Percentiles rank a stretch among this genome's conserved stretches.
These are phyloP conservation scores for Ampelocalamus luodianensis DNA, from an alignment of 176 grass and related monocot species.

Conservation along the genomic window DNA sequence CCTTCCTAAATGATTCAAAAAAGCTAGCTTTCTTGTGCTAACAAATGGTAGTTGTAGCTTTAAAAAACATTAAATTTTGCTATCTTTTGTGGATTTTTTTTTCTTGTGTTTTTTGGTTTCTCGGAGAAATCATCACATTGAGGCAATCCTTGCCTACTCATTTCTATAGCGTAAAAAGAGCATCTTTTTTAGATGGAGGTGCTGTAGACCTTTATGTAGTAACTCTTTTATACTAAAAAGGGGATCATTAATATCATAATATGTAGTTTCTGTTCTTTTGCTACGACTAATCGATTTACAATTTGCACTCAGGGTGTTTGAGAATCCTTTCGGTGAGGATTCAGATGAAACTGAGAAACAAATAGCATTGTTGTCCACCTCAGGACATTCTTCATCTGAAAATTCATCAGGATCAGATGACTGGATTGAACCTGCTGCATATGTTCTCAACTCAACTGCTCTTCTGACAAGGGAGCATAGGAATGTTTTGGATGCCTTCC, in stretches of 20 bases:
- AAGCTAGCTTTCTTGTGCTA: neutral
- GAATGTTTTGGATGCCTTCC: conserved; percentile 85
- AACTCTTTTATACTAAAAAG: neutral
- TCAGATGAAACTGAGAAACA: conserved; percentile 40
- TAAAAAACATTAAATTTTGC: neutral
- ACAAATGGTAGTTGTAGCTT: neutral
- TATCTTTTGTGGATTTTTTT: neutral
- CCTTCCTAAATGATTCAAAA: neutral
- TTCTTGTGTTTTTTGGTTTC: neutral
- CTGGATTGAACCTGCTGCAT: conserved; percentile 84
- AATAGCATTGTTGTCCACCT: conserved; percentile 41
- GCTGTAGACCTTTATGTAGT: neutral
- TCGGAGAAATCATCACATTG: neutral
- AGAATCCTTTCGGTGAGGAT: conserved; percentile 42
- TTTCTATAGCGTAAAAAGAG: neutral
- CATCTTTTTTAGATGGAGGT: neutral
- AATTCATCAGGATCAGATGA: conserved; percentile 69
- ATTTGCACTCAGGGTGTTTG: conserved; percentile 52
- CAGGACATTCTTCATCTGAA: conserved; percentile 52
- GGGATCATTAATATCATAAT: neutral
- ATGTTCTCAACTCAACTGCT: conserved; percentile 62
- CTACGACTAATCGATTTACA: conserved; percentile 19
- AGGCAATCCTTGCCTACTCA: neutral
- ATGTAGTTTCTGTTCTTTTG: conserved; percentile 6
- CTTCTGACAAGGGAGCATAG: conserved; percentile 61